phyloP scores from a whole-genome alignment of 176 grass and related monocot species.

The Eragrostis curvula region DNA sequence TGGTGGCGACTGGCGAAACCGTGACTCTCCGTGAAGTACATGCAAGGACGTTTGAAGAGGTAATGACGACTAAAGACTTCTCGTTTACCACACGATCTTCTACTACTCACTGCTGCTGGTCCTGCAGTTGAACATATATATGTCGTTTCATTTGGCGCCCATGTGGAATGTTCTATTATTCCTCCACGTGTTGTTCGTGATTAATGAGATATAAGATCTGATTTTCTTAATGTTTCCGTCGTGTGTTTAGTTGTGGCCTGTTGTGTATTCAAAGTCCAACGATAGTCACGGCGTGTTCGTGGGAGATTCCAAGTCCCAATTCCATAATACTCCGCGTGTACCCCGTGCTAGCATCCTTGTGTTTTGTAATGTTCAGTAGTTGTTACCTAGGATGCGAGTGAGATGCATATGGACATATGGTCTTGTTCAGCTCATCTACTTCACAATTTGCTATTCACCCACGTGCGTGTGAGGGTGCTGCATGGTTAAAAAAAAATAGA shows the following conservation, averaged over 20 bases:
- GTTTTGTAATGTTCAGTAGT: too few relatives aligned
- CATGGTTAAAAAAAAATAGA: too few relatives aligned
- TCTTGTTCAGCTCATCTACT: too few relatives aligned
- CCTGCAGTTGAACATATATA: too few relatives aligned
- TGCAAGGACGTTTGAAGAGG: background rate
- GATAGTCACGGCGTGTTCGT: background rate
- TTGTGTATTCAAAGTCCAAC: background rate
- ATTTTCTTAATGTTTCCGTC: background rate
- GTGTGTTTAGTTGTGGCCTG: background rate
- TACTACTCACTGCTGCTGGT: background rate
- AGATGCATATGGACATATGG: background rate
- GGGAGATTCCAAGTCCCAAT: background rate
- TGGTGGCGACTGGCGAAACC: background rate
- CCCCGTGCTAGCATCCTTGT: background rate
- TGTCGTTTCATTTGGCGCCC: too few relatives aligned
- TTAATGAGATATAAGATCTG: background rate
- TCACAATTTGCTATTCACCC: too few relatives aligned
- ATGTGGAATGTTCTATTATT: background rate
- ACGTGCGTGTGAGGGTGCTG: too few relatives aligned
- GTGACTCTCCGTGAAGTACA: background rate
- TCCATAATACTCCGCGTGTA: background rate
- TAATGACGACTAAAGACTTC: background rate
- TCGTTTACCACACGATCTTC: background rate
- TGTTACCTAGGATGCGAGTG: background rate
- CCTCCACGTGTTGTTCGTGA: conserved; percentile 1